Evolutionary conservation across 768 basidiomycete species (phyloP).

Genomic region (Boletus speciosus): DNA sequence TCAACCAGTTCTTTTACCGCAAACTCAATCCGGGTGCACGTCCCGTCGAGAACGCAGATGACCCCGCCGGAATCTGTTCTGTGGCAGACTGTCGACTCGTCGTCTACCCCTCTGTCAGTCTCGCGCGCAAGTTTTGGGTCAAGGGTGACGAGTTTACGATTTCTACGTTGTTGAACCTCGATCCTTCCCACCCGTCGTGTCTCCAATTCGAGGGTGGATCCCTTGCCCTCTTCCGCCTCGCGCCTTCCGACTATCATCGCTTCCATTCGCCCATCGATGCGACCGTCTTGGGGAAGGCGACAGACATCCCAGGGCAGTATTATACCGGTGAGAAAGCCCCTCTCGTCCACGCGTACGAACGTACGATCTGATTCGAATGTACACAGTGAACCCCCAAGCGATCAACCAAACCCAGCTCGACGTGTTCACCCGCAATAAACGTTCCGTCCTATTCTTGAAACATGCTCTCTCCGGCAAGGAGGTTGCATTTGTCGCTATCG

Average conservation of each 20-base stretch:
- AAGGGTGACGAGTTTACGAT: slow-evolving; percentile 73
- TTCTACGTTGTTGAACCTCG: slow-evolving; percentile 50
- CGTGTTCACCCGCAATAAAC: slow-evolving; percentile 62
- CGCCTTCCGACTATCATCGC: slow-evolving; percentile 79
- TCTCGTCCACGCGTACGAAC: neutral
- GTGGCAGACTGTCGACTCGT: slow-evolving; percentile 74
- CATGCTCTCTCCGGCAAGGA: slow-evolving; percentile 43
- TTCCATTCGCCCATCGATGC: slow-evolving; percentile 72
- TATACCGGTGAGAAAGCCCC: slow-evolving; percentile 46
- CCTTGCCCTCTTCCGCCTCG: slow-evolving; percentile 70
- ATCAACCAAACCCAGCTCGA: slow-evolving; percentile 64
- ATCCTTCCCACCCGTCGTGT: slow-evolving; percentile 40
- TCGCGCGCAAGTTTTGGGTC: slow-evolving; percentile 72
- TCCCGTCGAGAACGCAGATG: slow-evolving; percentile 52
- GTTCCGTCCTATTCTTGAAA: slow-evolving; percentile 52
- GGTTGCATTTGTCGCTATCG: slow-evolving; percentile 71
- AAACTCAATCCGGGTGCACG: slow-evolving; percentile 58
- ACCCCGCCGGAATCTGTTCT: slow-evolving; percentile 52
- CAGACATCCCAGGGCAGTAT: slow-evolving; percentile 52
- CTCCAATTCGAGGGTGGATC: slow-evolving; percentile 42
- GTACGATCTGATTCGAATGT: neutral
- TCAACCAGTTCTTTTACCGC: slow-evolving; percentile 77
- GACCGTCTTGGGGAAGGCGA: slow-evolving; percentile 39
- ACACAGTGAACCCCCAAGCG: slow-evolving; percentile 72
- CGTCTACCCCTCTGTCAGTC: slow-evolving; percentile 55